These are phyloP conservation scores for Krasilnikovozyma curviuscula DNA, from an alignment of 768 basidiomycete genomes.

Conservation along the genomic window DNA sequence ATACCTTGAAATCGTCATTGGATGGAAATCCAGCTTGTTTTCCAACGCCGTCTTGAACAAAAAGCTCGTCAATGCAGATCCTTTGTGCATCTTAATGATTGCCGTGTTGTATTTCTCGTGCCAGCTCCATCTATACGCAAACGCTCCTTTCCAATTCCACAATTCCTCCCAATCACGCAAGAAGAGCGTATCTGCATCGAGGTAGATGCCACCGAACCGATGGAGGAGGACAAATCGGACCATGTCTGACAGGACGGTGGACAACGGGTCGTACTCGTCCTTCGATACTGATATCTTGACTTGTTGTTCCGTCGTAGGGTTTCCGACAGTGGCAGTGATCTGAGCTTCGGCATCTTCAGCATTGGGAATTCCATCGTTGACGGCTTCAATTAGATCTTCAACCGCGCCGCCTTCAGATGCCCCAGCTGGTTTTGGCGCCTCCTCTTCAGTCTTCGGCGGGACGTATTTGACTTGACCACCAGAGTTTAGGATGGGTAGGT, in stretches of 20 bases:
- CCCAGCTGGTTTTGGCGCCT: constrained; percentile 8
- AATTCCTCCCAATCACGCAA: constrained; percentile 96
- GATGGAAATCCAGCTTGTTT: constrained; percentile 85
- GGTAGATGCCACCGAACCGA: constrained; percentile 86
- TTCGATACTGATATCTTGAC: constrained; percentile 46
- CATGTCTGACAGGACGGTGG: constrained; percentile 89
- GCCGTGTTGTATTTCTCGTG: constrained; percentile 90
- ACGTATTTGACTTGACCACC: constrained; percentile 36
- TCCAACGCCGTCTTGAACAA: constrained; percentile 84
- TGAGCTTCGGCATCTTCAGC: constrained; percentile 2
- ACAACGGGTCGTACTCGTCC: constrained; percentile 69
- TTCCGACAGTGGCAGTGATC: neutral
- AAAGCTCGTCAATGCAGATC: constrained; percentile 77
- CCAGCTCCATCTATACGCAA: constrained; percentile 90
- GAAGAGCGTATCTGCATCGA: constrained; percentile 90
- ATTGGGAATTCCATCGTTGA: constrained; percentile 32
- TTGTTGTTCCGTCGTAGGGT: neutral
- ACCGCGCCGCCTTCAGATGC: constrained; percentile 17
- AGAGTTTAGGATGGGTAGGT: constrained; percentile 59
- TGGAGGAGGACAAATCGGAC: constrained; percentile 94
- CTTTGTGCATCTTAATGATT: constrained; percentile 80
- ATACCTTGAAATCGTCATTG: constrained; percentile 82
- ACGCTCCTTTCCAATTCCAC: constrained; percentile 91
- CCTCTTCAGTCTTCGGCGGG: neutral
- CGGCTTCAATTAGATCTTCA: constrained; percentile 50